Evolutionary conservation across 352 stramenopile genomes (phyloP), one percentile per base, ranked within the genome.

Genomic region (Phytophthora capsici): DNA sequence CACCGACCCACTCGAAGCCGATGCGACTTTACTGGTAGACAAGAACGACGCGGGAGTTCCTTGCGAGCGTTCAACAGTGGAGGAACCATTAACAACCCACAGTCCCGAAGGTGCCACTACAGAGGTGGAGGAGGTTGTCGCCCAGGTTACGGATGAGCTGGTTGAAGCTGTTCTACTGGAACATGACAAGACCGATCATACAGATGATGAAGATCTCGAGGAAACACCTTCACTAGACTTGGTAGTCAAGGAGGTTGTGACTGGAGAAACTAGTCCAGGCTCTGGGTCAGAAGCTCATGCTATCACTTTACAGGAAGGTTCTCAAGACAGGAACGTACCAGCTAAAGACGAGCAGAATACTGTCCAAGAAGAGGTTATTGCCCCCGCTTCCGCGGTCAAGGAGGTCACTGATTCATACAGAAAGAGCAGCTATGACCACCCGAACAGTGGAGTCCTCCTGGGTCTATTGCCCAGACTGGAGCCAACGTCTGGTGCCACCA

Each of bases 91-190:
- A 46, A 23, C 34, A 17, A 17, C 13, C 9, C 30, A 38, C 28
- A 34, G 28, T 13, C 9, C 8, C 19, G 50, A 49, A 41, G 17
- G 41, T 12, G 6, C 14, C 7, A 52, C 4, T 10, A 17, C 13
- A 12, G 34, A 47, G 30, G 46, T 58, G 17, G 13, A 66, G 6
- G 40, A 48, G 32, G 20, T 36, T 44, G 41, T 60, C 28, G 13
- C 32, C 32, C 57, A 66, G 20, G 30, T 53, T 26, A 44, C 58
- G n/a, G 30, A 66, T 17, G 58, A 61, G 34, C 23, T 60, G 20
- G 22, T 61, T 43, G 49, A 60, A 54, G 49, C 49, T 13, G 40
- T 66, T 40, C 57, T 53, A 53, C 12, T 30, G 14, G 37, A 46
- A 17, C 17, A 53, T 7, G 23, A 34, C 14, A 20, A 34, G 34